phyloP scores from a whole-genome alignment of 345 rosid genomes.

The Eucalyptus marginata region DNA sequence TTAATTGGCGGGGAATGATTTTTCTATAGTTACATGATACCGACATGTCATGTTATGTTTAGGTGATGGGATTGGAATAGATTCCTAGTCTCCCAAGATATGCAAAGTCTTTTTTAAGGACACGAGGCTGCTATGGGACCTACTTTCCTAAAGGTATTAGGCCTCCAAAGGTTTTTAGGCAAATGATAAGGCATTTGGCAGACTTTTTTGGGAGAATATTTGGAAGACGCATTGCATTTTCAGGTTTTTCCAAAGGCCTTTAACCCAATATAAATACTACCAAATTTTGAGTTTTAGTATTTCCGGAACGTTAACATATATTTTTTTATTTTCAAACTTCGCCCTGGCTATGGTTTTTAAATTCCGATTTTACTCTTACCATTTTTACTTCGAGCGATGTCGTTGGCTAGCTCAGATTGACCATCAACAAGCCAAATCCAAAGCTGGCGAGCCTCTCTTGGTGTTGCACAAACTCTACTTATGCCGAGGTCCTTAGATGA shows the following conservation, averaged over 20 bases:
- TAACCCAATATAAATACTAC: neutral
- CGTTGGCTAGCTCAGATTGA: rapidly evolving
- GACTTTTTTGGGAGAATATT: neutral
- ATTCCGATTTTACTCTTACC: neutral
- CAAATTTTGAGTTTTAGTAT: neutral
- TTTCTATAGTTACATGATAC: neutral
- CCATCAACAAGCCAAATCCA: neutral
- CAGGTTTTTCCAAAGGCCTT: neutral
- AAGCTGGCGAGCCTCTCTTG: rapidly evolving
- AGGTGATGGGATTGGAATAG: neutral
- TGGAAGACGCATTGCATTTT: neutral
- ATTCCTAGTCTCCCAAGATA: neutral
- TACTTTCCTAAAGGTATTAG: neutral
- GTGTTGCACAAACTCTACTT: neutral
- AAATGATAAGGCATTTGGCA: neutral
- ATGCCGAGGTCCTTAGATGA: neutral
- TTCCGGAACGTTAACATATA: rapidly evolving
- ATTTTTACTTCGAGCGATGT: neutral
- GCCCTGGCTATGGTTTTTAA: neutral
- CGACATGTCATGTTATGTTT: neutral
- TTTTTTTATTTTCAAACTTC: neutral
- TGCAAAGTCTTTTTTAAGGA: neutral
- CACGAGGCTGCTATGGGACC: neutral
- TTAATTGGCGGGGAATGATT: neutral
- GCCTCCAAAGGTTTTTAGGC: neutral